phyloP scores from a whole-genome alignment of 306 rosid genomes.

The Carpinus viminea region DNA sequence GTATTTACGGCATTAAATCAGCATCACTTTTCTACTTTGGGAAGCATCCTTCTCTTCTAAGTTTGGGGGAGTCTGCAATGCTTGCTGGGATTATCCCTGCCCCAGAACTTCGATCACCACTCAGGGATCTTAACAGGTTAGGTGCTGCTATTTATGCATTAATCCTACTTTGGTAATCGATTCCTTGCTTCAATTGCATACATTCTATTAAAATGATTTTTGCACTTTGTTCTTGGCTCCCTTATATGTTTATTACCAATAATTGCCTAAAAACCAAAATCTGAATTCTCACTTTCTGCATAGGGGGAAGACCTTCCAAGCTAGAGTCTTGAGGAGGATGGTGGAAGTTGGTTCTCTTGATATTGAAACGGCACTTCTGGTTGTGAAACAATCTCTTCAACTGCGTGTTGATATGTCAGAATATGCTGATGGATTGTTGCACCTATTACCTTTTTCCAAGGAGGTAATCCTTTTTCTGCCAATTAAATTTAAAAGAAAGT shows the following conservation, averaged over 20 bases:
- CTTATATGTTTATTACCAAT: neutral
- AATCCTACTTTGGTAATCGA: neutral
- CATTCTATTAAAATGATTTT: neutral
- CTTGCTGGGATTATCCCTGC: conserved; percentile 43
- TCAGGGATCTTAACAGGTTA: conserved; percentile 37
- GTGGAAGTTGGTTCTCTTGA: conserved; percentile 38
- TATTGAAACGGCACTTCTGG: conserved; percentile 25
- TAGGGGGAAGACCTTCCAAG: conserved; percentile 37
- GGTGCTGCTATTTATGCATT: neutral
- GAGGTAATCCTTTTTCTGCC: conserved; percentile 5
- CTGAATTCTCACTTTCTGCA: neutral
- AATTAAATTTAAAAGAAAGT: neutral
- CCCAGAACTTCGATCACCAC: conserved; percentile 39
- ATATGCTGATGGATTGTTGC: conserved; percentile 4
- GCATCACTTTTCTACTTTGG: conserved; percentile 38
- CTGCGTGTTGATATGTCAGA: neutral
- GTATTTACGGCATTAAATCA: conserved; percentile 37
- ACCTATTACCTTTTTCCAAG: neutral
- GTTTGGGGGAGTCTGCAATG: conserved; percentile 39
- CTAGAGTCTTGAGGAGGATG: conserved; percentile 42
- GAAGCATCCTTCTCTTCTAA: conserved; percentile 39
- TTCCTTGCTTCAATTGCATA: neutral
- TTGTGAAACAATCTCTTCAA: conserved; percentile 31
- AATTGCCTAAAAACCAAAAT: neutral
- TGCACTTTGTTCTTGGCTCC: neutral